Evolutionary conservation across 768 basidiomycete species (phyloP), one percentile per base, ranked within the genome.

Genomic region (Boletus barrowsii): DNA sequence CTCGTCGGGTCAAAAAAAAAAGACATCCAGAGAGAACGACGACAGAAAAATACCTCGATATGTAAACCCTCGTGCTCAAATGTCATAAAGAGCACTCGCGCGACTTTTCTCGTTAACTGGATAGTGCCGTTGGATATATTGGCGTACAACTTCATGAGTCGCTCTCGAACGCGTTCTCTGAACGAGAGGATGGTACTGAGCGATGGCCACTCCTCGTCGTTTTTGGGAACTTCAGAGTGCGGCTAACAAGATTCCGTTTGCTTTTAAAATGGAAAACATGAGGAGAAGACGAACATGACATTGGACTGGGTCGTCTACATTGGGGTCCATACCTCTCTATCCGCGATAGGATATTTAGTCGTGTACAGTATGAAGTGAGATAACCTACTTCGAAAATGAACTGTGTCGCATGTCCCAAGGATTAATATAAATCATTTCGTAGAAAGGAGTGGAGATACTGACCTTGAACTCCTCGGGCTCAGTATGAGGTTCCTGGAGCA

Each of bases 261-360:
- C 24, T 30, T 39, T 29, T 33, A 42, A 44, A 46, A 29, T 10
- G 29, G 41, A 30, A 33, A 22, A 24, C 8, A 42, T 5, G 22
- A 5, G 5, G 18, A 44, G 22, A 30, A 22, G 20, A 71, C 86
- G 49, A 70, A 93, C 92, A 66, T 98, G 93, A 57, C 90, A 90
- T 67, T 86, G 74, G 5, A 81, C 83, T 0, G 93, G 92, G 63
- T 97, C 90, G 55, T 97, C 90, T 24, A 98, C 93, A 62, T 87
- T 83, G 0, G 97, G 97, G 60, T 98, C 97, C 62, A 99, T 96
- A 9, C 97, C 97, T 36, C 97, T 84, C 86, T 95, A 68, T 70
- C 17, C 62, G 60, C 50, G 43, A 26, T 22, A 39, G 41, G 39
- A 54, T 45, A 44, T 46, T 63, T 17, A 59, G 51, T 42, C 17